These are phyloP conservation scores for Pleurotus tuoliensis DNA, from an alignment of 768 basidiomycete genomes.

Conservation along the genomic window DNA sequence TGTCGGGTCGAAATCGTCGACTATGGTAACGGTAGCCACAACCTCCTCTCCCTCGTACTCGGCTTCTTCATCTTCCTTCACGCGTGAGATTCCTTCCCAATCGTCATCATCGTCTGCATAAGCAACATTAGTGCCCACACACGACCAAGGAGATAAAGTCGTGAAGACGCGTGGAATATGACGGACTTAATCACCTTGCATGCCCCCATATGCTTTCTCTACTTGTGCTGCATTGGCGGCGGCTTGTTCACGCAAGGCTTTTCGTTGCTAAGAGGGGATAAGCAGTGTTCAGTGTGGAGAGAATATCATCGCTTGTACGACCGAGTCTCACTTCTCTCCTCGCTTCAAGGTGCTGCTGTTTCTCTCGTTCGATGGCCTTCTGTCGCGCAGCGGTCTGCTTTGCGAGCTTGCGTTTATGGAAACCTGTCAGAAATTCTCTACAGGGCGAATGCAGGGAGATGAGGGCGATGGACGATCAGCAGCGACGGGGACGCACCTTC, in stretches of 20 bases:
- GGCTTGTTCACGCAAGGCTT: constrained; percentile 74
- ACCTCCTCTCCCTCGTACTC: constrained; percentile 84
- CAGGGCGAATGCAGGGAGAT: constrained; percentile 14
- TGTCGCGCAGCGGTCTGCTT: constrained; percentile 74
- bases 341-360: constrained; percentile 68
- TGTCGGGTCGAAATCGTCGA: constrained; percentile 86
- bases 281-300: constrained; percentile 11
- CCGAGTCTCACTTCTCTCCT: constrained; percentile 61
- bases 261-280: constrained; percentile 58
- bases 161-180: background rate
- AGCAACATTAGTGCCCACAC: background rate
- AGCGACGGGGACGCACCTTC: constrained; percentile 44
- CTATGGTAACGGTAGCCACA: constrained; percentile 85
- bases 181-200: constrained; percentile 31
- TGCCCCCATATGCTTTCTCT: constrained; percentile 66
- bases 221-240: constrained; percentile 72
- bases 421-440: constrained; percentile 91
- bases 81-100: constrained; percentile 40
- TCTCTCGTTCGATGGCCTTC: constrained; percentile 73
- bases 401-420: constrained; percentile 87
- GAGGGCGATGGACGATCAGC: constrained; percentile 1
- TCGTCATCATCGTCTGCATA: constrained; percentile 41
- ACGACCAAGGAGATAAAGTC: background rate
- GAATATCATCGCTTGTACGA: constrained; percentile 6
- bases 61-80: constrained; percentile 43